phyloP scores from a whole-genome alignment of 2,329 filamentous ascomycete species.

The Basipetospora sp. region DNA sequence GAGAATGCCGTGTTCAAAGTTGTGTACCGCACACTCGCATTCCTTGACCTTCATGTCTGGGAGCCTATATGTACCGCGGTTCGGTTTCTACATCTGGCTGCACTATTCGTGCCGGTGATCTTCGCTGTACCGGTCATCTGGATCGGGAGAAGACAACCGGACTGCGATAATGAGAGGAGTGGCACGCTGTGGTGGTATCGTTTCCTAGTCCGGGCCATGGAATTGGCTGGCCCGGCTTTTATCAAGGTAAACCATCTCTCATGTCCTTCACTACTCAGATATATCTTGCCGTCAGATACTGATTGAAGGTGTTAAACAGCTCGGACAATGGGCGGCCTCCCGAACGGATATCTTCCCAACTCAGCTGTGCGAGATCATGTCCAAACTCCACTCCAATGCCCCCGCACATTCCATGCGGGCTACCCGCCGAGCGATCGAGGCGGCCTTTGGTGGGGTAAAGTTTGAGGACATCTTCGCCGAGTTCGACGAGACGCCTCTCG shows the following conservation, averaged over 20 bases:
- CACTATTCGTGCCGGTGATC: constrained; percentile 86
- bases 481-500: constrained; percentile 76
- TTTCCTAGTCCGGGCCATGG: constrained; percentile 79
- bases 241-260: constrained; percentile 61
- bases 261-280: background rate
- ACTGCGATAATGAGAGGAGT: constrained; percentile 57
- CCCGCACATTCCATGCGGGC: constrained; percentile 73
- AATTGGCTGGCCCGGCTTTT: constrained; percentile 83
- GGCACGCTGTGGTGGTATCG: constrained; percentile 92
- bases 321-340: constrained; percentile 97
- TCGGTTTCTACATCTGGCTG: constrained; percentile 71
- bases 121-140: constrained; percentile 65
- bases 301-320: constrained; percentile 27
- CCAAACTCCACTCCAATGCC: constrained; percentile 83
- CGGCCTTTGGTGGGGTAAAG: constrained; percentile 62
- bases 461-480: constrained; percentile 95
- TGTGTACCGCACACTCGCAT: constrained; percentile 35
- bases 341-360: constrained; percentile 90
- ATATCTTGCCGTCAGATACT: background rate
- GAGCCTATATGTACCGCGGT: constrained; percentile 79
- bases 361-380: constrained; percentile 87
- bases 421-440: constrained; percentile 65
- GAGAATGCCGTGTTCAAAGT: background rate
- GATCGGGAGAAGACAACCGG: constrained; percentile 50
- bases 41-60: constrained; percentile 58